Evolutionary conservation across 345 rosid species (phyloP), one percentile per base, ranked within the genome.

Genomic region (Eucalyptus cloeziana): DNA sequence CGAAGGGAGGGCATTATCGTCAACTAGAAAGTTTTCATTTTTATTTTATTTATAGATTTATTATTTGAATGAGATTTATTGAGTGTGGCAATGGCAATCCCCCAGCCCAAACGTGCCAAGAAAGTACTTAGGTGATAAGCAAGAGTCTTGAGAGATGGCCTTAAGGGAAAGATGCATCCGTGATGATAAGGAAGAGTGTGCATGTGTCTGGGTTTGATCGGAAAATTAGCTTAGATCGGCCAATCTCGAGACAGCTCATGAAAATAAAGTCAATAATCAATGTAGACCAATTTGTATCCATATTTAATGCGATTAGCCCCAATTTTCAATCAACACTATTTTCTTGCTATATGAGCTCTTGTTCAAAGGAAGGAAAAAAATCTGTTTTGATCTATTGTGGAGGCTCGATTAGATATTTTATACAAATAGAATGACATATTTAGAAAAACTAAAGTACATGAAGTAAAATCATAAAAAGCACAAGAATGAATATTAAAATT

Each of bases 331-430:
- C 0, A 7, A 2, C 3, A 10, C 0, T 2, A 1, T 76, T 76
- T 40, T 76, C 47, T 76, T 21, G 15, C 8, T 71, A 19, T 22
- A 37, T 2, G 8, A 2, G 27, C 27, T 5, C 7, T 71, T 76
- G 3, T 76, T 76, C 0, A 0, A 40, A 37, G 8, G 1, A 2
- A 21, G 25, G 62, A 2, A 16, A 67, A 67, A 10, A 2, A 2
- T 0, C 6, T 37, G 0, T 71, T 37, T 19, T 37, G 2, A 40
- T 10, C 0, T 40, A 22, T 37, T 5, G 5, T 40, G 0, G 9
- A 76, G 5, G 0, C 27, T 76, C 2, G 3, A 40, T 76, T 40
- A 40, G 8, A 71, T 21, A 71, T 33, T 71, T 37, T 17, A 12
- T 21, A 1, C 14, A 40, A 40, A 6, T 10, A 11, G 30, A 76